Evolutionary conservation across 306 rosid genomes (phyloP), one percentile per base, ranked within the genome.

Genomic region (Cicer pinnatifidum): DNA sequence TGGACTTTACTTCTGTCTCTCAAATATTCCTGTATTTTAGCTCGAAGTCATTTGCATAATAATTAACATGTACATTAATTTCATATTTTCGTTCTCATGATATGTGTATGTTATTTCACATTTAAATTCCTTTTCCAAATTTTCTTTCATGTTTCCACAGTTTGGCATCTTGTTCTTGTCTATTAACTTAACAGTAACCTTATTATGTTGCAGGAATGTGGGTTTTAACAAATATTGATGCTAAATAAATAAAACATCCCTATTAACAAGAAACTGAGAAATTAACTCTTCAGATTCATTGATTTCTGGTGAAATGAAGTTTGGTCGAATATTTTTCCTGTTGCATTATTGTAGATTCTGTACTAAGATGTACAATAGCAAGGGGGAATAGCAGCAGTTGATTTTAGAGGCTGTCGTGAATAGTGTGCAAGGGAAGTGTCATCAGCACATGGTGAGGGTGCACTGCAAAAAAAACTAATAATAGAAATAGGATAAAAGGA

Each of bases 1-100:
- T 79, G 85, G 11, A 93, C 98, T 80, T 54, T 86, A 79, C 84
- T 84, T 82, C 85, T 88, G 81, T 93, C 96, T 85, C 96, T 85
- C 75, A 91, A 78, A 80, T 76, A 81, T 71, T 93, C 98, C 98
- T 93, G 89, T 75, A 67, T 8, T 72, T 51, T 71, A 52, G 48
- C 39, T 50, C 28, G 28, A 65, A 59, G 71, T 43, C 70, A 57
- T 28, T 71, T 47, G 17, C 85, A 48, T 7, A 15, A 72, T 40
- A 72, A 66, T 43, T 40, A 48, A 66, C 11, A 23, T 20, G 41
- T 8, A 23, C 3, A 47, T 69, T 8, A 46, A 6, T 35, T 53
- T 17, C 1, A 6, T 13, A 50, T 13, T 45, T 28, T 60, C 20
- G 0, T 72, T 69, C 57, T 38, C 38, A 6, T 11, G 52, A 39